Conservation (phyloP, 306 rosid species). For the Rosa multiflora region DNA sequence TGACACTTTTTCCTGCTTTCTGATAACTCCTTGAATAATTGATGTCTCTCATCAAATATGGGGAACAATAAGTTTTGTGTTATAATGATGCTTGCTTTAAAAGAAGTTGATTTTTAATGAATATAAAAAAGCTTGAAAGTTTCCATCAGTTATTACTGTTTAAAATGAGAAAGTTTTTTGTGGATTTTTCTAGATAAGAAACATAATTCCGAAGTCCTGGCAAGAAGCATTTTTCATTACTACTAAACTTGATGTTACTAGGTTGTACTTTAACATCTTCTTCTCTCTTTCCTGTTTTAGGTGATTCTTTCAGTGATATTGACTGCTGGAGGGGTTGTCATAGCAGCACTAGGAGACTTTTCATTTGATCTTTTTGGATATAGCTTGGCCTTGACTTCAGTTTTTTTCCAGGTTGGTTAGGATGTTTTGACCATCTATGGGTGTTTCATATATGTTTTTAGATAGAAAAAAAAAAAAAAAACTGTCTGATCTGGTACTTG, state of each 20-base stretch:
- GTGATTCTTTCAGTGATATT: conserved; percentile 73
- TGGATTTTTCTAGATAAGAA: conserved; percentile 3
- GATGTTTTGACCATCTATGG: conserved; percentile 12
- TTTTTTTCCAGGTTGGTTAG: conserved; percentile 75
- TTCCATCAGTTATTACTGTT: neutral
- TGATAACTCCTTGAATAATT: neutral
- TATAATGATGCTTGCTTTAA: neutral
- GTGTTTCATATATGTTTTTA: neutral
- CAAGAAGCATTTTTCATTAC: conserved; percentile 15
- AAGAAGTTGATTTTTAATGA: neutral
- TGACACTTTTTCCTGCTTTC: neutral
- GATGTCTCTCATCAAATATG: neutral
- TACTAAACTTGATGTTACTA: conserved; percentile 12
- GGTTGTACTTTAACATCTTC: conserved; percentile 4
- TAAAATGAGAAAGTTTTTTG: conserved; percentile 5
- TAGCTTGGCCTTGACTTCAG: conserved; percentile 90
- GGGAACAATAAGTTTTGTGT: neutral
- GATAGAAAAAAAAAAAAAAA: neutral
- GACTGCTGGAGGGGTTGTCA: conserved; percentile 84
- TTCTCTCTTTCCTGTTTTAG: conserved; percentile 46
- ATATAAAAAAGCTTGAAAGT: conserved; percentile 2
- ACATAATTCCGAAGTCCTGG: conserved; percentile 8
- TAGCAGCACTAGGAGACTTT: conserved; percentile 92
- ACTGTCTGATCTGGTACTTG: neutral
- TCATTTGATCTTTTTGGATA: conserved; percentile 90